Conservation (phyloP, 352 stramenopile species). For the Globisporangium alternatum region DNA sequence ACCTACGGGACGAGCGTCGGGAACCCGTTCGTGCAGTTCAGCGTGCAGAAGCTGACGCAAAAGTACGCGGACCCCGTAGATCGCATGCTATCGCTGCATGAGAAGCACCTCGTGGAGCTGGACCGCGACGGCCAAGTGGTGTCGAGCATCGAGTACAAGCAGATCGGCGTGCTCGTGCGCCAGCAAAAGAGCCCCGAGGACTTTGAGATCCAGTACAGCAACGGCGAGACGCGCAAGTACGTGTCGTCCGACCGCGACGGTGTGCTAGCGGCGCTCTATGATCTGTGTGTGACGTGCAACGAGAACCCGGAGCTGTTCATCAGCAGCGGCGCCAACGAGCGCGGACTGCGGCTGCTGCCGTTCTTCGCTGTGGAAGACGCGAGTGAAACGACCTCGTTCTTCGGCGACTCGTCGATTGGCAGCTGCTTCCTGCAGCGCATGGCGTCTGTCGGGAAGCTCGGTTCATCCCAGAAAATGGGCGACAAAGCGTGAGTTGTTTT, state of each 20-base stretch:
- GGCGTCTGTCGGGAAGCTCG: constrained; percentile 61
- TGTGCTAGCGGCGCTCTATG: constrained; percentile 72
- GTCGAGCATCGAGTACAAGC: constrained; percentile 53
- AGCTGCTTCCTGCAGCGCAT: constrained; percentile 80
- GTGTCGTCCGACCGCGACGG: constrained; percentile 64
- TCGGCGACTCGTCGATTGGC: constrained; percentile 76
- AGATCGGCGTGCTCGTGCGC: constrained; percentile 74
- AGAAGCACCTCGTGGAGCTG: constrained; percentile 68
- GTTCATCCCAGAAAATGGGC: constrained; percentile 42
- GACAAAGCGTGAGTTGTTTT: constrained; percentile 54
- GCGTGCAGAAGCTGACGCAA: constrained; percentile 59
- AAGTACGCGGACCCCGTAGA: constrained; percentile 53
- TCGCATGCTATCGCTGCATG: constrained; percentile 61
- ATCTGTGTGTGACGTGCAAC: constrained; percentile 73
- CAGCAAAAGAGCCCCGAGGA: constrained; percentile 35
- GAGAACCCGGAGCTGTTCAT: constrained; percentile 76
- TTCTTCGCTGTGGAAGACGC: constrained; percentile 72
- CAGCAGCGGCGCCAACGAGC: constrained; percentile 60
- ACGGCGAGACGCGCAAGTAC: constrained; percentile 62
- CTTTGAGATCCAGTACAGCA: constrained; percentile 77
- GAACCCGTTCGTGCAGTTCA: constrained; percentile 69
- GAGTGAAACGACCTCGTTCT: constrained; percentile 69
- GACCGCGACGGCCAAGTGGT: constrained; percentile 51
- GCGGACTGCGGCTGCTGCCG: constrained; percentile 62
- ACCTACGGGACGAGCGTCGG: constrained; percentile 45